Conservation (phyloP, 1,139 yeast genomes). For the Meyerozyma smithsonii region DNA sequence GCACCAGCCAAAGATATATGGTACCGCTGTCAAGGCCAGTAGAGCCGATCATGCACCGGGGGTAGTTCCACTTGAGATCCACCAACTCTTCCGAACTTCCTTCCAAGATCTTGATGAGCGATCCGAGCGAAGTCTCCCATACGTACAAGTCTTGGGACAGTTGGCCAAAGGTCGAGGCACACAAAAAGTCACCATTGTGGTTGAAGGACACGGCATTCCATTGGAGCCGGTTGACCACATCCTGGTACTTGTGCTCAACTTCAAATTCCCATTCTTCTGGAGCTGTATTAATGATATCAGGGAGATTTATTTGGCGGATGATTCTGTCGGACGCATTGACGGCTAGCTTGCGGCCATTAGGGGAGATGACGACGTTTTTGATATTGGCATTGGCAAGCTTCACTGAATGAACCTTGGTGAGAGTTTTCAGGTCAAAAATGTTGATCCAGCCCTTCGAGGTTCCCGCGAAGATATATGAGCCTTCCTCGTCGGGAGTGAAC, state of each 20-base stretch:
- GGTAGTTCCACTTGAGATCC: conserved; percentile 82
- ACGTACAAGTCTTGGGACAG: conserved; percentile 84
- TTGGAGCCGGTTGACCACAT: conserved; percentile 80
- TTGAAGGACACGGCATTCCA: conserved; percentile 83
- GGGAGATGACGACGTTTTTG: conserved; percentile 62
- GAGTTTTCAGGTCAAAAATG: conserved; percentile 31
- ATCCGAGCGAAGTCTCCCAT: conserved; percentile 91
- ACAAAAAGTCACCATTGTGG: conserved; percentile 76
- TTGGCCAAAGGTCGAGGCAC: conserved; percentile 85
- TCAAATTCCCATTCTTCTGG: conserved; percentile 52
- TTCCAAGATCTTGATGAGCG: conserved; percentile 81
- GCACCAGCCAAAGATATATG: conserved; percentile 78
- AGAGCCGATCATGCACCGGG: conserved; percentile 74
- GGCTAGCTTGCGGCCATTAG: conserved; percentile 65
- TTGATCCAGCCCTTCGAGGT: conserved; percentile 78
- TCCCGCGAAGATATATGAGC: conserved; percentile 59
- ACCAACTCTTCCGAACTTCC: conserved; percentile 87
- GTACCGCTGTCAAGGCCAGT: conserved; percentile 85
- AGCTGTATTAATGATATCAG: conserved; percentile 30
- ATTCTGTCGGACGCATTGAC: conserved; percentile 80
- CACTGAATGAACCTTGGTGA: conserved; percentile 40
- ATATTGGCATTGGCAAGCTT: conserved; percentile 67
- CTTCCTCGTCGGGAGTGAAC: conserved; percentile 37
- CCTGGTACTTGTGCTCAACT: conserved; percentile 80
- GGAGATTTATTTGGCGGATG: conserved; percentile 62